Base-by-base conservation (phyloP, 768 basidiomycete species). In the Mycena indigotica region DNA sequence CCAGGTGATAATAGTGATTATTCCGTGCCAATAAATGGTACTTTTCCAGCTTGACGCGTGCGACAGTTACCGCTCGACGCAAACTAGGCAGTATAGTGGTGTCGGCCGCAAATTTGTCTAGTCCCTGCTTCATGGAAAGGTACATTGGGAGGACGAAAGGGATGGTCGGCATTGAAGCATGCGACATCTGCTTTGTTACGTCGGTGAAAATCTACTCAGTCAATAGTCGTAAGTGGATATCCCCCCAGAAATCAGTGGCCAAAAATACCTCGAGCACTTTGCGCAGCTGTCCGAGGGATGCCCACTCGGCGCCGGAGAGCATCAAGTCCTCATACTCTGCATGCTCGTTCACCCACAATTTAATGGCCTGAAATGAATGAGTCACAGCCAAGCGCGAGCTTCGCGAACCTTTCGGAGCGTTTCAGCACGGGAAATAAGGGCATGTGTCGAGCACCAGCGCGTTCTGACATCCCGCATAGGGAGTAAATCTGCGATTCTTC, bases 391-490 rank as follows among this genome's bases (percentile, higher is more conserved):
- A n/a, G n/a, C n/a, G n/a, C n/a, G n/a, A n/a, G n/a, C n/a, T n/a
- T n/a, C n/a, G n/a, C n/a, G n/a, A n/a, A n/a, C n/a, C n/a, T n/a
- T n/a, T n/a, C n/a, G n/a, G n/a, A n/a, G n/a, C n/a, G n/a, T n/a
- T n/a, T n/a, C n/a, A n/a, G n/a, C n/a, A 3, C 66, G 68, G 10
- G 57, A 28, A 35, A 74, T 71, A 71, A 74, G 74, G 1, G 69
- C 69, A 52, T 75, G 69, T 16, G 71, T 75, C 25, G 64, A 75
- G 53, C 74, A 73, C 75, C 73, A 75, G 5, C 71, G 53, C 0
- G 70, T 76, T 2, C 48, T 50, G 26, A 75, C 67, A 63, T 77
- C 73, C 4, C 65, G 64, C 5, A 75, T 63, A 10, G 71, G 69
- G 66, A 70, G 69, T 5, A 74, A 58, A 21, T 32, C 28, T 16